Conservation (phyloP, 768 basidiomycete genomes). For the Collybiopsis confluens region DNA sequence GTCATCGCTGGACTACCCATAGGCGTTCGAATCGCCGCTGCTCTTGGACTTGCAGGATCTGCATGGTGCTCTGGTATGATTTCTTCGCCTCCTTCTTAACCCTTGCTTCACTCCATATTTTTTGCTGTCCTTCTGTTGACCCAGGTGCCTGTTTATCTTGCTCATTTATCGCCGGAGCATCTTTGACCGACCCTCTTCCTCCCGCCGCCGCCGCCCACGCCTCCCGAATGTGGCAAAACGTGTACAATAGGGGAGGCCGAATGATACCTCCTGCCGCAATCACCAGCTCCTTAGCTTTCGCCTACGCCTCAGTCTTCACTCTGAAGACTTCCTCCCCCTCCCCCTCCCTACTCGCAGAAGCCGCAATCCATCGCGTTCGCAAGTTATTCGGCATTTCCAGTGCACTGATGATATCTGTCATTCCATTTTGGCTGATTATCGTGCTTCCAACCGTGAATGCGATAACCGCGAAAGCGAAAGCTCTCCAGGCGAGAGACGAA, state of each 20-base stretch:
- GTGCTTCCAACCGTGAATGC: neutral
- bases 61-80: constrained; percentile 3
- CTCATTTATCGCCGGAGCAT: neutral
- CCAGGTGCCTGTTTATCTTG: neutral
- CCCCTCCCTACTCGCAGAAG: neutral
- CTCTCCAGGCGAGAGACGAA: neutral
- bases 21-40: neutral
- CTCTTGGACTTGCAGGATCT: neutral
- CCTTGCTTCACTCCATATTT: neutral
- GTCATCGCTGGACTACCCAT: too few relatives aligned
- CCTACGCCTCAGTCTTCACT: neutral
- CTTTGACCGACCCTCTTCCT: neutral
- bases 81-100: too few relatives aligned
- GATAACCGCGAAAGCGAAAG: neutral
- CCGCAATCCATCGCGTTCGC: neutral
- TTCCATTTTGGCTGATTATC: neutral
- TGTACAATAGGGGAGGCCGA: neutral
- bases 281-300: neutral
- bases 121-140: neutral
- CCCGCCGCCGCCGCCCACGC: neutral
- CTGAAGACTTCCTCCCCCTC: too few relatives aligned
- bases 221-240: neutral
- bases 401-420: neutral
- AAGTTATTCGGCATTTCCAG: neutral
- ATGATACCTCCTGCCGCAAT: neutral